Percentiles rank a stretch among this genome's conserved stretches.
Evolutionary conservation across 805 yeast species (phyloP).

Genomic region (Saturnispora silvae): DNA sequence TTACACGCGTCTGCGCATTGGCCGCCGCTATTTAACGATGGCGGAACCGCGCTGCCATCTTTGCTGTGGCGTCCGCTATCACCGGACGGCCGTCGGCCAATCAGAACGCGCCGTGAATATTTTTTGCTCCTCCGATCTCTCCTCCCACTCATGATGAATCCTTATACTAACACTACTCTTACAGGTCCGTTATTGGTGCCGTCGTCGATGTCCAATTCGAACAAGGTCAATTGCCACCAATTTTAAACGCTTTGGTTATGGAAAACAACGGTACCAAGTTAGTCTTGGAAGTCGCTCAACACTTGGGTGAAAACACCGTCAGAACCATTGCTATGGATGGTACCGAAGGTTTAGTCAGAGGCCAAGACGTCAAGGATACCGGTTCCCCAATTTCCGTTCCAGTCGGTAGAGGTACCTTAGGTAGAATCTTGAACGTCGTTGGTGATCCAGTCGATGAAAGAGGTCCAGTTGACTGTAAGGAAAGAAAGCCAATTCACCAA

Average conservation of each 20-base stretch:
- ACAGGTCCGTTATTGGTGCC: conserved; percentile 96
- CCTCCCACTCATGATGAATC: too few relatives aligned
- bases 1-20: too few relatives aligned
- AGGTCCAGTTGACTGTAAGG: conserved; percentile 91
- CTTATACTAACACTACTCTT: conserved; percentile 17
- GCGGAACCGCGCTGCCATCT: too few relatives aligned
- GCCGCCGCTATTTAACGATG: too few relatives aligned
- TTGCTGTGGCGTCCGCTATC: too few relatives aligned
- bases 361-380: conserved; percentile 82
- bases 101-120: too few relatives aligned
- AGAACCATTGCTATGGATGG: conserved; percentile 99
- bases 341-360: conserved; percentile 99
- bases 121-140: too few relatives aligned
- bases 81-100: neutral
- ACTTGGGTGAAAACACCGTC: conserved; percentile 99
- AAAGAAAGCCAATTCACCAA: conserved; percentile 96
- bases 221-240: conserved; percentile 94
- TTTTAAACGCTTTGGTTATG: conserved; percentile 91
- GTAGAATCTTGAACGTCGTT: conserved; percentile 94
- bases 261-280: conserved; percentile 60
- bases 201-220: conserved; percentile 98
- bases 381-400: conserved; percentile 99
- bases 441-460: conserved; percentile 99
- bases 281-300: conserved; percentile 98
- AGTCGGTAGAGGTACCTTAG: conserved; percentile 98